Evolutionary conservation across 1,284 basidiomycete species (phyloP).

Genomic region (Dichomitus squalens): DNA sequence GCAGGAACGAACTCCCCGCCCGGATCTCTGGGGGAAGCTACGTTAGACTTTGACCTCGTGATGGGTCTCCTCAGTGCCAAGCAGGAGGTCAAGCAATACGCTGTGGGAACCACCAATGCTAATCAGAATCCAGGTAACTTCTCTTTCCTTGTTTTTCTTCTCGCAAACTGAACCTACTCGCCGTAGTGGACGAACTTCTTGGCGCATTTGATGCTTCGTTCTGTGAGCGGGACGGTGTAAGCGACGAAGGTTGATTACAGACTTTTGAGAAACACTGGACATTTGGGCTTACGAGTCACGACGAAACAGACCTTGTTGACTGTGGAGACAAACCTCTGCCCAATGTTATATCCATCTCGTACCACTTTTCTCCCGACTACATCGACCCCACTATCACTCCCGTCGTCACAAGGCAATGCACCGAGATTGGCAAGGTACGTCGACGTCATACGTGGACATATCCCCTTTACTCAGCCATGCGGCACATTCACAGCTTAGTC

Average conservation of each 20-base stretch:
- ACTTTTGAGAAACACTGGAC: no score
- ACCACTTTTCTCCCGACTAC: slow-evolving; percentile 32
- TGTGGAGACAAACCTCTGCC: slow-evolving; percentile 33
- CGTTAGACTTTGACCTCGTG: slow-evolving; percentile 34
- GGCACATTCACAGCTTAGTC: slow-evolving; percentile 45
- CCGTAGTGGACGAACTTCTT: background rate
- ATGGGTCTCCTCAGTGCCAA: slow-evolving; percentile 26
- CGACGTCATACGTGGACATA: background rate
- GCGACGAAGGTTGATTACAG: background rate
- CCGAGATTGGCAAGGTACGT: slow-evolving; percentile 48
- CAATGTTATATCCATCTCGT: slow-evolving; percentile 59
- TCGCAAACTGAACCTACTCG: background rate
- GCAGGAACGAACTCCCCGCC: background rate
- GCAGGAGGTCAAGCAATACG: slow-evolving; percentile 45
- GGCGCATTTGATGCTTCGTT: slow-evolving; percentile 20
- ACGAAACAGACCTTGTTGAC: slow-evolving; percentile 4
- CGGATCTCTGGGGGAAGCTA: slow-evolving; percentile 50
- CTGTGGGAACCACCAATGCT: slow-evolving; percentile 39
- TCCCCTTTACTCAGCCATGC: background rate
- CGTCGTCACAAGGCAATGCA: slow-evolving; percentile 53
- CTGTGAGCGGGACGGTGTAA: background rate
- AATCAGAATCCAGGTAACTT: background rate
- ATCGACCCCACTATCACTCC: slow-evolving; percentile 44
- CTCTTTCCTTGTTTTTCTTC: background rate
- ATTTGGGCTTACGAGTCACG: no score